phyloP scores from a whole-genome alignment of 2,329 filamentous ascomycete species.

The Pseudocercospora eumusae region DNA sequence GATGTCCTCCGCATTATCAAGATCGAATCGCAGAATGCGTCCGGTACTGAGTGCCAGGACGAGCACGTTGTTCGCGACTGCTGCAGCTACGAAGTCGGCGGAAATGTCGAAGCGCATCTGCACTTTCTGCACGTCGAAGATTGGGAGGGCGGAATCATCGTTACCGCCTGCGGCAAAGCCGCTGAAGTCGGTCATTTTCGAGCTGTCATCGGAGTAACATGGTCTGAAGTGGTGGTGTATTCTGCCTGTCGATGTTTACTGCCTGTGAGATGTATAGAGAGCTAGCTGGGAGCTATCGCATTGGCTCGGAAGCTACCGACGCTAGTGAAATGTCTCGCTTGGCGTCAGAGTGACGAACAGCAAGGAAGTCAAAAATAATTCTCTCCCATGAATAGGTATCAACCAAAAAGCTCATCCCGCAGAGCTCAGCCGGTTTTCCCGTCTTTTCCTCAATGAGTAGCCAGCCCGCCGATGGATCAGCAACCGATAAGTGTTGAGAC shows the following conservation, averaged over 20 bases:
- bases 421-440: too few species aligned
- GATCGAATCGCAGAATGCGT: slow-evolving; percentile 88
- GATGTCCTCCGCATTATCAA: slow-evolving; percentile 92
- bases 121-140: slow-evolving; percentile 92
- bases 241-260: background rate
- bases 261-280: background rate
- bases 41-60: slow-evolving; percentile 89
- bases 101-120: slow-evolving; percentile 93
- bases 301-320: background rate
- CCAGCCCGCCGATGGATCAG: too few species aligned
- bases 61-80: slow-evolving; percentile 96
- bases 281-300: background rate
- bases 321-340: background rate
- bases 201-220: slow-evolving; percentile 21
- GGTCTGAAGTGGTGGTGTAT: background rate
- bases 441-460: too few species aligned
- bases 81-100: slow-evolving; percentile 91
- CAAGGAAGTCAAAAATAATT: background rate
- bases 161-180: slow-evolving; percentile 35
- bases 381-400: too few species aligned
- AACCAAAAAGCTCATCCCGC: too few species aligned
- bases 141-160: slow-evolving; percentile 66
- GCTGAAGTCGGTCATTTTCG: slow-evolving; percentile 20
- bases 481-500: too few species aligned
- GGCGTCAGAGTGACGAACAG: background rate